Percentiles rank a stretch among this genome's conserved stretches.
Evolutionary conservation across 805 yeast species (phyloP).

Genomic region (Wickerhamiella slavikovae): DNA sequence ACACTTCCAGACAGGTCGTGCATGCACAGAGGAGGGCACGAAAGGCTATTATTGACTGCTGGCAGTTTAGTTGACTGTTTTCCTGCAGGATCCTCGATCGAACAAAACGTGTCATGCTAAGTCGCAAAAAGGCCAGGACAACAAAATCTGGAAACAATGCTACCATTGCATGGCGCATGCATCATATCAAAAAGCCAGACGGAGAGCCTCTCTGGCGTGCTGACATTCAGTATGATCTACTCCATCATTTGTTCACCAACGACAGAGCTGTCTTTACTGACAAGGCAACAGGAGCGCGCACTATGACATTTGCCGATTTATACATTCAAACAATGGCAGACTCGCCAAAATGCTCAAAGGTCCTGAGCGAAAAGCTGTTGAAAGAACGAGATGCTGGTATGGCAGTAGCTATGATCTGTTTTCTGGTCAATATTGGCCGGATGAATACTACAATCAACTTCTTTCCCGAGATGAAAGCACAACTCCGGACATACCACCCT

Average conservation of each 20-base stretch:
- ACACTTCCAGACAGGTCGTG: no score
- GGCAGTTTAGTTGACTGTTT: no score
- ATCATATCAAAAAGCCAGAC: conserved; percentile 57
- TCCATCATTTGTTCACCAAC: conserved; percentile 43
- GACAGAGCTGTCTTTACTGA: conserved; percentile 40
- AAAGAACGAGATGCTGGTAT: conserved; percentile 40
- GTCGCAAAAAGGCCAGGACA: no score
- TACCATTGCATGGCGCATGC: no score
- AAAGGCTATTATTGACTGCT: no score
- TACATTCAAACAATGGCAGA: conserved; percentile 68
- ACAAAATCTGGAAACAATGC: no score
- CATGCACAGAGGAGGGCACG: no score
- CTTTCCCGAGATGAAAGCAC: conserved; percentile 89
- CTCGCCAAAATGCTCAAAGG: conserved; percentile 63
- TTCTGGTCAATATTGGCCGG: conserved; percentile 78
- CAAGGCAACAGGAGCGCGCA: conserved; percentile 20
- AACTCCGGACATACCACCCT: conserved; percentile 79
- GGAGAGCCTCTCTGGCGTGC: conserved; percentile 82
- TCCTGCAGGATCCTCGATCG: no score
- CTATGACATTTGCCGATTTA: conserved; percentile 61
- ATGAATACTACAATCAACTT: conserved; percentile 87
- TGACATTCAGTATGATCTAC: conserved; percentile 71
- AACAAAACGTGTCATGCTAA: no score
- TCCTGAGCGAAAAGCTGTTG: conserved; percentile 56
- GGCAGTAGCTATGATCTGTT: conserved; percentile 60